phyloP scores from a whole-genome alignment of 371 early-diverging fungal genomes.

The Mortierella sp. region DNA sequence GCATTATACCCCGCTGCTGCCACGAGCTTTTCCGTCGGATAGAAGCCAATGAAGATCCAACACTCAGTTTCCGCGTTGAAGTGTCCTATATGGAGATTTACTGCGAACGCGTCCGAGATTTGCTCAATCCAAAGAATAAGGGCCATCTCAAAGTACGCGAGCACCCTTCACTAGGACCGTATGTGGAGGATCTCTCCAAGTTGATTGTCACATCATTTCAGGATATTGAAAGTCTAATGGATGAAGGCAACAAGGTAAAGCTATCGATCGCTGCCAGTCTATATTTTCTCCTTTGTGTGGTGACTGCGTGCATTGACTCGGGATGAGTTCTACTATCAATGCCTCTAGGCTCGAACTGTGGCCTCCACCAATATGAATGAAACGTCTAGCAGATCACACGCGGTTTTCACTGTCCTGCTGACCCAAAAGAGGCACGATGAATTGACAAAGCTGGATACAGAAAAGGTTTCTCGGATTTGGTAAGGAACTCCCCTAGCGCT shows the following conservation, averaged over 20 bases:
- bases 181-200: constrained; percentile 88
- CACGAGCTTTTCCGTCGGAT: constrained; percentile 77
- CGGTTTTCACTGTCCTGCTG: constrained; percentile 87
- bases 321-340: background rate
- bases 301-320: background rate
- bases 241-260: constrained; percentile 82
- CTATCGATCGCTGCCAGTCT: background rate
- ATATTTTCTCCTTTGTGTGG: background rate
- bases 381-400: constrained; percentile 90
- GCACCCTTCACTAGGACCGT: constrained; percentile 88
- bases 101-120: constrained; percentile 89
- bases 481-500: no score
- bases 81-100: constrained; percentile 87
- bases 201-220: constrained; percentile 77
- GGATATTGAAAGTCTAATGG: constrained; percentile 79
- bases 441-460: constrained; percentile 67
- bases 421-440: constrained; percentile 68
- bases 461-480: constrained; percentile 78
- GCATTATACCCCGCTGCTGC: constrained; percentile 84
- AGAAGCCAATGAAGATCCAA: constrained; percentile 44
- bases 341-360: constrained; percentile 76
- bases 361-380: constrained; percentile 96
- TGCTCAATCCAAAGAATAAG: constrained; percentile 79
- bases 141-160: constrained; percentile 83
- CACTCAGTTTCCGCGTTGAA: constrained; percentile 71